Conservation (phyloP, 208 protist species). For the Crithidia brevicula region DNA sequence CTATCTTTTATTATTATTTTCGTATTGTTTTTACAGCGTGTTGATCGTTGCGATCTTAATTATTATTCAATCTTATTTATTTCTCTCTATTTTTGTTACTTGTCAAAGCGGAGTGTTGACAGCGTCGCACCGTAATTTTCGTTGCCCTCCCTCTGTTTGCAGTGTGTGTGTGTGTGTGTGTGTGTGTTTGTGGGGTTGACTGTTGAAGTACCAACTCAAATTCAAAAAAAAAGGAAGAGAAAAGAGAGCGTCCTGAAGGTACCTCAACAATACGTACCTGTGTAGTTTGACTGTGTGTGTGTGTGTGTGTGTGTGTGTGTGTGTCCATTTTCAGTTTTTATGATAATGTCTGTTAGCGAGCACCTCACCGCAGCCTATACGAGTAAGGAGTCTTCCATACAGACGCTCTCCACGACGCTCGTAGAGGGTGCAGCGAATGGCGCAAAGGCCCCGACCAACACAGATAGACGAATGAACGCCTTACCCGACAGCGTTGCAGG, state of each 20-base stretch:
- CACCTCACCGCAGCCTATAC: conserved; percentile 11
- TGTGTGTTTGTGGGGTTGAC: not conserved
- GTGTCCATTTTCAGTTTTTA: not conserved
- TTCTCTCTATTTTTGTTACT: not conserved
- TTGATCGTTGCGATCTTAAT: no score
- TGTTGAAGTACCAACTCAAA: not conserved
- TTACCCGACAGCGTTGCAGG: no score
- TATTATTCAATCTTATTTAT: no score
- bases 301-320: not conserved
- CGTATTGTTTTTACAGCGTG: no score
- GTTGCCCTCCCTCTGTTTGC: not conserved
- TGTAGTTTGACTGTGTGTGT: not conserved
- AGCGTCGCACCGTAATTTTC: not conserved
- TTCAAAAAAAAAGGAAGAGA: not conserved
- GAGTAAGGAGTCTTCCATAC: conserved; percentile 18
- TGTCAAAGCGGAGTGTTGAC: not conserved
- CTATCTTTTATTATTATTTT: no score
- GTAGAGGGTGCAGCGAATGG: not conserved
- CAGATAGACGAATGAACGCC: no score
- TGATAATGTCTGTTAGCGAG: conserved; percentile 23
- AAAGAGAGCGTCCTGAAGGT: not conserved
- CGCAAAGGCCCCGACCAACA: not conserved
- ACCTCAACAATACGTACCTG: no score
- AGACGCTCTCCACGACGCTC: conserved; percentile 9
- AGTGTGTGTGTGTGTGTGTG: not conserved